Conservation (phyloP, 495 filamentous ascomycete species). For the Aspergillus indologenus region DNA sequence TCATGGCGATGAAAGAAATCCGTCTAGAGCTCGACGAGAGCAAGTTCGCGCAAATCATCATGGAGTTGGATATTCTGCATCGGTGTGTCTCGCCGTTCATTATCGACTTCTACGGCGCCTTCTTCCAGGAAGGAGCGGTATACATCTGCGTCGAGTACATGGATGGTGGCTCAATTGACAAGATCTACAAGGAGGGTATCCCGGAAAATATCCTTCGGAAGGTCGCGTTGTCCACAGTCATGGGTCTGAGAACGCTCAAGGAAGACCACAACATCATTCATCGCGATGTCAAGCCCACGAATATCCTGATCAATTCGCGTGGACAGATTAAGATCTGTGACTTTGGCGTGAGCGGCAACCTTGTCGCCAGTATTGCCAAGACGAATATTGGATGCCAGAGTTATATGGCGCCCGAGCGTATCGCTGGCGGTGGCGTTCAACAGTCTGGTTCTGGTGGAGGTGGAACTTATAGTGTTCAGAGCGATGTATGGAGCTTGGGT, state of each 20-base stretch:
- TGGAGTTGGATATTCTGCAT: conserved; percentile 95
- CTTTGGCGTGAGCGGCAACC: conserved; percentile 94
- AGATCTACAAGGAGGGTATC: conserved; percentile 89
- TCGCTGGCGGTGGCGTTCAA: conserved; percentile 79
- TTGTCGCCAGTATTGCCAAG: conserved; percentile 96
- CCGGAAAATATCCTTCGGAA: conserved; percentile 87
- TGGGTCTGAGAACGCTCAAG: conserved; percentile 89
- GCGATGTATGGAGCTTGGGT: conserved; percentile 96
- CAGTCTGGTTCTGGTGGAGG: conserved; percentile 66
- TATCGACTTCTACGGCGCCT: conserved; percentile 97
- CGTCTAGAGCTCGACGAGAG: conserved; percentile 94
- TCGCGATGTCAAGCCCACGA: conserved; percentile 97
- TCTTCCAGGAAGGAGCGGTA: conserved; percentile 98
- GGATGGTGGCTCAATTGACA: conserved; percentile 99
- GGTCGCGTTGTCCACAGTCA: conserved; percentile 83
- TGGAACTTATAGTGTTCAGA: conserved; percentile 96
- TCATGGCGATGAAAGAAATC: conserved; percentile 99
- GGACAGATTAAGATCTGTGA: conserved; percentile 98
- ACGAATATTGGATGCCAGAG: conserved; percentile 99
- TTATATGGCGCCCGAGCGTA: conserved; percentile 98
- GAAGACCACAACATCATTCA: conserved; percentile 99
- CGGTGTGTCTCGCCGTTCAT: conserved; percentile 94
- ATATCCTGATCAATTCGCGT: conserved; percentile 85
- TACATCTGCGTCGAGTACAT: conserved; percentile 99
- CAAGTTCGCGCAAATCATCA: conserved; percentile 96